These are phyloP conservation scores for Podila minutissima DNA, from an alignment of 192 early-diverging fungal species.

Conservation along the genomic window DNA sequence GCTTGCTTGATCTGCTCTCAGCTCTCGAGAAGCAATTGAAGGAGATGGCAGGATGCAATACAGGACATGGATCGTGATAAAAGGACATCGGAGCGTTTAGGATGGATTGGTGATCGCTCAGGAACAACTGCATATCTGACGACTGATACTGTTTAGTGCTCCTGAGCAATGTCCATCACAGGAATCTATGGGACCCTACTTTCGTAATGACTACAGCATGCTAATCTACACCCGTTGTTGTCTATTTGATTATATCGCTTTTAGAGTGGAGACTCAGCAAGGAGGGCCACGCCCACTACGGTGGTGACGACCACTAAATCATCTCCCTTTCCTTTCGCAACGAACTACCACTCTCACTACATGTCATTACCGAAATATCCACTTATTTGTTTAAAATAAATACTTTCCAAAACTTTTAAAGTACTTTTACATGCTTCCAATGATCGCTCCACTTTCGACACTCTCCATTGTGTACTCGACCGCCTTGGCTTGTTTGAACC, in stretches of 20 bases:
- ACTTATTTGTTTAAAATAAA: conserved; percentile 1
- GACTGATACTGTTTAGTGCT: too few species aligned
- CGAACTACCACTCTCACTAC: neutral
- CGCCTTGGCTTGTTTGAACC: conserved; percentile 34
- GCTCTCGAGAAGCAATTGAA: too few species aligned
- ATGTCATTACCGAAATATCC: neutral
- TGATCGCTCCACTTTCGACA: conserved; percentile 44
- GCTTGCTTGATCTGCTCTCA: neutral
- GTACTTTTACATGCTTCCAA: conserved; percentile 26
- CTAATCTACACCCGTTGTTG: neutral
- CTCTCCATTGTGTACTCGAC: conserved; percentile 45
- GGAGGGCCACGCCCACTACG: conserved; percentile 38
- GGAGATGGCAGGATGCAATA: too few species aligned
- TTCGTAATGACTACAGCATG: too few species aligned
- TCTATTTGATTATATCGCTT: neutral
- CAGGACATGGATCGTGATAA: too few species aligned
- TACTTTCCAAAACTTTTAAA: too few species aligned
- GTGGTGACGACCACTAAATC: conserved; percentile 23
- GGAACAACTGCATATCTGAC: too few species aligned
- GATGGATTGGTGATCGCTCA: too few species aligned
- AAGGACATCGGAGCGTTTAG: too few species aligned
- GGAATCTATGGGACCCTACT: too few species aligned
- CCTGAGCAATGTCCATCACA: too few species aligned
- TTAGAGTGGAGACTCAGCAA: conserved; percentile 50
- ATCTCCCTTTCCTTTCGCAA: neutral